phyloP scores from a whole-genome alignment of 2,329 filamentous ascomycete genomes.

The Colletotrichum sp. region DNA sequence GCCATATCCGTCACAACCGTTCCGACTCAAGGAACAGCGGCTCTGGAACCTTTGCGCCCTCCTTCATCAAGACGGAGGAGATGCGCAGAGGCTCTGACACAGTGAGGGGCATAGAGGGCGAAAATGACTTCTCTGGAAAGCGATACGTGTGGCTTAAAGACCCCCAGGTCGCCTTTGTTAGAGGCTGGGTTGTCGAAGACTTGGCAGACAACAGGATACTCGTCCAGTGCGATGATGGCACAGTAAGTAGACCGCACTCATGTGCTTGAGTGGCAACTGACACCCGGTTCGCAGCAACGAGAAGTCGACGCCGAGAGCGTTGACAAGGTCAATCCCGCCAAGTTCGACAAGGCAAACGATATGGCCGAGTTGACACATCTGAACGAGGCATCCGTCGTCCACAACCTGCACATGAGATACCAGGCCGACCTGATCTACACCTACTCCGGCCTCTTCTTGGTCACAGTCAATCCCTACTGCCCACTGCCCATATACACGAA shows the following conservation, averaged over 20 bases:
- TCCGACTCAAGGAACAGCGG: conserved; percentile 70
- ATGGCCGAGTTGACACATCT: conserved; percentile 99
- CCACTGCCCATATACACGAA: conserved; percentile 93
- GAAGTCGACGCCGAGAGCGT: conserved; percentile 86
- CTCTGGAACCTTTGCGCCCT: conserved; percentile 89
- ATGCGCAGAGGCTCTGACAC: conserved; percentile 62
- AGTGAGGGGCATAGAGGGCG: conserved; percentile 84
- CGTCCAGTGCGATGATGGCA: conserved; percentile 94
- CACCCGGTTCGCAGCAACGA: conserved; percentile 66
- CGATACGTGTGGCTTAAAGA: conserved; percentile 98
- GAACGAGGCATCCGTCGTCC: conserved; percentile 96
- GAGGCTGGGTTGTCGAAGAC: conserved; percentile 91
- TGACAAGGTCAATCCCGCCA: conserved; percentile 98
- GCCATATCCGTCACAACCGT: conserved; percentile 45
- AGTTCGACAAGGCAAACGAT: conserved; percentile 99
- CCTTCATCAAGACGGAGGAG: conserved; percentile 92
- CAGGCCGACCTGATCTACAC: conserved; percentile 97
- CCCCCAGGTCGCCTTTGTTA: conserved; percentile 84
- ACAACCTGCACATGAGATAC: conserved; percentile 95
- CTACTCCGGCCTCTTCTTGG: conserved; percentile 95
- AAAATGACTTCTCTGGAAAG: conserved; percentile 98
- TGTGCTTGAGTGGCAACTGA: conserved; percentile 19
- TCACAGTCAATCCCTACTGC: conserved; percentile 97
- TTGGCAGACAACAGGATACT: conserved; percentile 70
- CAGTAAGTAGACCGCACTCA: conserved; percentile 57